Evolutionary conservation across 257 asterid genomes (phyloP).

Genomic region (Solanum raphanifolium): DNA sequence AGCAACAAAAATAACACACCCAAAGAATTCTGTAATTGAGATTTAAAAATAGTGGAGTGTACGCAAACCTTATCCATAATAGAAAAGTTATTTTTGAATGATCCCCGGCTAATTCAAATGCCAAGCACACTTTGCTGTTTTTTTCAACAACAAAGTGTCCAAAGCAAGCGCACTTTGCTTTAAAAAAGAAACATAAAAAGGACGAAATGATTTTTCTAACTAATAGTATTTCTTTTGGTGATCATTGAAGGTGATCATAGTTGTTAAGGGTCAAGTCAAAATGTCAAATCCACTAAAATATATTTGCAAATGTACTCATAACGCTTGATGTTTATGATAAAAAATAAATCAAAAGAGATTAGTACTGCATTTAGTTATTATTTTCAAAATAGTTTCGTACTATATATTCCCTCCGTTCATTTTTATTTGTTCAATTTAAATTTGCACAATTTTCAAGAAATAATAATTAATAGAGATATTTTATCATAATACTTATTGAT

Average conservation of each 20-base stretch:
- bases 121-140: neutral
- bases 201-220: neutral
- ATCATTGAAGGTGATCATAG: neutral
- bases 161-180: neutral
- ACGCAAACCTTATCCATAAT: neutral
- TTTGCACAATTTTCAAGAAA: neutral
- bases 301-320: neutral
- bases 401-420: rapidly evolving
- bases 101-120: neutral
- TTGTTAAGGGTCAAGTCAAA: neutral
- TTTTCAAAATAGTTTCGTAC: neutral
- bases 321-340: neutral
- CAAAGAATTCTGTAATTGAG: neutral
- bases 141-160: neutral
- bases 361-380: neutral
- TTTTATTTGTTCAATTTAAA: neutral
- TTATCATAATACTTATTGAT: neutral
- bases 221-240: neutral
- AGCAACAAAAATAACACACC: neutral
- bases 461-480: neutral
- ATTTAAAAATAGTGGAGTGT: rapidly evolving
- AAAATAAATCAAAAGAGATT: neutral
- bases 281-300: neutral
- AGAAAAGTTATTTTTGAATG: neutral
- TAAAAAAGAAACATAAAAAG: neutral